Evolutionary conservation across 345 rosid species (phyloP), one percentile per base, ranked within the genome.

Genomic region (Pistacia vera): DNA sequence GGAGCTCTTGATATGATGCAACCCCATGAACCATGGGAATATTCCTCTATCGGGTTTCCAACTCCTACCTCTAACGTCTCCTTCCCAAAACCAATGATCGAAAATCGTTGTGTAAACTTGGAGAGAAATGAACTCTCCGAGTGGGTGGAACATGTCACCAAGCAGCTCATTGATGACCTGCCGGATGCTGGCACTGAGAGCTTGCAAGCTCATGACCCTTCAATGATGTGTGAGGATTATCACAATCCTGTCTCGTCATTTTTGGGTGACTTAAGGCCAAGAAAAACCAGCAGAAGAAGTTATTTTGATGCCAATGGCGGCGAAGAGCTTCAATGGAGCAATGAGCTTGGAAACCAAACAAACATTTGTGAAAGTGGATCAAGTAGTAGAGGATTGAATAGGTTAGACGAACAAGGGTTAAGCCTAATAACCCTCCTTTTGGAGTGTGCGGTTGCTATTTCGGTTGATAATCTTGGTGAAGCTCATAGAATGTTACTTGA

Each of bases 111-210:
- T 72, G 36, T 67, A 10, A 85, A 77, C 82, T 67, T 75, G 44
- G 95, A 86, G 81, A 75, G 81, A 48, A 87, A 76, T 63, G 92
- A 87, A 68, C 90, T 90, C 52, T 83, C 91, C 1, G 91, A 88
- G 55, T 88, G 91, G 94, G 94, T 87, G 5, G 91, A 88, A 73
- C 85, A 85, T n/a, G 85, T 87, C 75, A 85, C 90, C 69, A 85
- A 78, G 75, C 92, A 90, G 67, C 90, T 86, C 76, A 80, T 86
- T 18, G 88, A 88, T 62, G 92, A 90, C 80, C 18, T 77, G 78
- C 85, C 88, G 2, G 90, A 82, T 10, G 73, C 77, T 13, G 33
- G 18, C 51, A 66, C 57, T 22, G 82, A 48, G 35, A 41, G n/a
- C 78, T 63, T 79, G 58, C 85, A 82, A 25, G 66, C 64, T 20